Evolutionary conservation across 163 green algal genomes (phyloP), one percentile per base, ranked within the genome.

Genomic region (Coccomyxa subellipsoidea): DNA sequence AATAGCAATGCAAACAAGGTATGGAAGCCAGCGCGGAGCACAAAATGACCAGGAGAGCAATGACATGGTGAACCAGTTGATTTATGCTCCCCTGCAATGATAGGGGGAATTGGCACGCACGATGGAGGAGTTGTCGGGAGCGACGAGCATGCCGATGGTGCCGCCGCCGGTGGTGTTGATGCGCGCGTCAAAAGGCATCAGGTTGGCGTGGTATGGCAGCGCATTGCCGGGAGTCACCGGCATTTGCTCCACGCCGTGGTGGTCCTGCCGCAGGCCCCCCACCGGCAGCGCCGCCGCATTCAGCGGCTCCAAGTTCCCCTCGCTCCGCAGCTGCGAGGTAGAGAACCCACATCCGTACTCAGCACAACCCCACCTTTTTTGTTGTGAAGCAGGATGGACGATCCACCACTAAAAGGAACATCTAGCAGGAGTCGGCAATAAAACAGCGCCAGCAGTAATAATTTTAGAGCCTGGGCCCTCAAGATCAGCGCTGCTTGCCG

Each of bases 181-280:
- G 70, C 1, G 31, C 31, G 70, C 8, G 10, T 38, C 8, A 32
- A n/a, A n/a, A 0, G 70, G 32, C 2, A 31, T 34, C n/a, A 77
- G 70, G 31, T 10, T 31, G 32, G 70, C 70, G 34, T 39, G 31
- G 10, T 10, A 77, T 7, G 70, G 70, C 70, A 38, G 70, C 70
- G 70, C 32, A 27, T 77, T 31, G 0, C 27, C 70, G 1, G 70
- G 70, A 7, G 18, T 38, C 32, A 77, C 32, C 32, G 70, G 70
- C 70, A 77, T 40, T 8, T 40, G 32, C 70, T 77, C 70, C 18
- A 25, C 27, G 70, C 70, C 70, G 34, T 77, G 70, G 70, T 77
- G 70, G 70, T 77, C 70, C 70, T 77, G 70, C 10, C 70, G 70
- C 70, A 77, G 21, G 70, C 70, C 70, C 27, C 70, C 70, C 70